These are phyloP conservation scores for Hortiboletus flavorubellus DNA, from an alignment of 768 basidiomycete genomes.

Conservation along the genomic window DNA sequence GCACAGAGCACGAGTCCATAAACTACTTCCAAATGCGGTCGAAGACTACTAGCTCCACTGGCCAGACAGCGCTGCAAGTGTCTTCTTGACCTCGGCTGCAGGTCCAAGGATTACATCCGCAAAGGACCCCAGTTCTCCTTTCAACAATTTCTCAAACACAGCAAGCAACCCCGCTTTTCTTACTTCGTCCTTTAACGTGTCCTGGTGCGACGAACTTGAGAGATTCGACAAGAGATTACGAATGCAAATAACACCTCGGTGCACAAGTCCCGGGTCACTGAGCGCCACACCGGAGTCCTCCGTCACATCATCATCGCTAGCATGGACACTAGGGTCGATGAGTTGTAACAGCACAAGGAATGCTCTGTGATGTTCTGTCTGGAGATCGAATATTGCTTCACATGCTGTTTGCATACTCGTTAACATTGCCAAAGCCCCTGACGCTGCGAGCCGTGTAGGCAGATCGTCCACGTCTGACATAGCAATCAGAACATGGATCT, in stretches of 20 bases:
- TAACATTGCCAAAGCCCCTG: slow-evolving; percentile 84
- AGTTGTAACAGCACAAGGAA: slow-evolving; percentile 65
- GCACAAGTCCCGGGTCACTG: slow-evolving; percentile 59
- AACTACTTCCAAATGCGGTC: background rate
- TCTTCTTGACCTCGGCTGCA: slow-evolving; percentile 50
- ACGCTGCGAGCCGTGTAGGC: slow-evolving; percentile 83
- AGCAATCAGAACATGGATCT: slow-evolving; percentile 79
- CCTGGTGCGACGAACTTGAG: slow-evolving; percentile 36
- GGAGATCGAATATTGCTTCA: slow-evolving; percentile 55
- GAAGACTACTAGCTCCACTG: slow-evolving; percentile 1
- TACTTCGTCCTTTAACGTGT: slow-evolving; percentile 48
- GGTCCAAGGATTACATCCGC: slow-evolving; percentile 42
- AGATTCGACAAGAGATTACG: slow-evolving; percentile 57
- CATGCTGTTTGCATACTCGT: slow-evolving; percentile 63
- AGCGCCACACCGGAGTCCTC: slow-evolving; percentile 31
- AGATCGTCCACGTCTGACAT: slow-evolving; percentile 84
- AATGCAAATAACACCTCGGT: slow-evolving; percentile 76
- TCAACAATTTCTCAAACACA: slow-evolving; percentile 51
- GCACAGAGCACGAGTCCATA: no score
- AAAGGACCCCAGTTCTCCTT: slow-evolving; percentile 35
- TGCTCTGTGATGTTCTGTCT: slow-evolving; percentile 60
- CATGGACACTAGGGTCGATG: slow-evolving; percentile 53
- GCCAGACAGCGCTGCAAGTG: slow-evolving; percentile 29
- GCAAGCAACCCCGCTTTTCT: slow-evolving; percentile 50
- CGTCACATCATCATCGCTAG: slow-evolving; percentile 32